Evolutionary conservation across 352 stramenopile genomes (phyloP), one percentile per base, ranked within the genome.

Genomic region (Peronospora destructor): DNA sequence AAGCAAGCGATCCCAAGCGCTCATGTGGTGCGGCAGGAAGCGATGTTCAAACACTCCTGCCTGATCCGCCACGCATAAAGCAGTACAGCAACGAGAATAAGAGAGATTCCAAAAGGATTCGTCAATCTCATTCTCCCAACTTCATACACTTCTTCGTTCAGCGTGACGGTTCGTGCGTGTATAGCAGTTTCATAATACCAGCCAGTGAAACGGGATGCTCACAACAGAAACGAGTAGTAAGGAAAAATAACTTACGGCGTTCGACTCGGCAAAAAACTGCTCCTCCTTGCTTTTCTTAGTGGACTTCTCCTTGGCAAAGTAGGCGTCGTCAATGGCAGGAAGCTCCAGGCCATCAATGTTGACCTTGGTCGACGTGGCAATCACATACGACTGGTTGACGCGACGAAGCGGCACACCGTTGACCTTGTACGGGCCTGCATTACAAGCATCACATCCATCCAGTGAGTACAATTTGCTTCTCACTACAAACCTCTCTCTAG

Each of bases 311-410:
- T 94, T 87, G 43, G 91, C 87, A 79, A 99, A 99, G 83, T 98
- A 99, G 51, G 82, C 84, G 74, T 99, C 96, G 66, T 94, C 72
- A 52, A 98, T 91, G 36, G 85, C 80, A 45, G 94, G 85, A 55
- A 99, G 86, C 47, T 91, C 81, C 1, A 99, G 84, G 45, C 72
- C 77, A 34, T 73, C 77, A 45, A 99, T 74, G 81, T 98, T 84
- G 1, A 99, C 76, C 80, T 97, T 98, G 57, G 95, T 98, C 34
- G 87, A 97, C 43, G 97, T 99, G 51, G 91, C 96, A 66, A 99
- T 99, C 35, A 98, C 96, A 71, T 98, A 99, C 35, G 93, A 79
- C 84, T 98, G 95, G 82, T 99, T 99, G 43, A 99, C 94, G 54
- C 97, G 94, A 62, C 96, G 88, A 47, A 99, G 72, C 19, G 96